phyloP scores from a whole-genome alignment of 352 stramenopile species.

The Globisporangium nodosum region DNA sequence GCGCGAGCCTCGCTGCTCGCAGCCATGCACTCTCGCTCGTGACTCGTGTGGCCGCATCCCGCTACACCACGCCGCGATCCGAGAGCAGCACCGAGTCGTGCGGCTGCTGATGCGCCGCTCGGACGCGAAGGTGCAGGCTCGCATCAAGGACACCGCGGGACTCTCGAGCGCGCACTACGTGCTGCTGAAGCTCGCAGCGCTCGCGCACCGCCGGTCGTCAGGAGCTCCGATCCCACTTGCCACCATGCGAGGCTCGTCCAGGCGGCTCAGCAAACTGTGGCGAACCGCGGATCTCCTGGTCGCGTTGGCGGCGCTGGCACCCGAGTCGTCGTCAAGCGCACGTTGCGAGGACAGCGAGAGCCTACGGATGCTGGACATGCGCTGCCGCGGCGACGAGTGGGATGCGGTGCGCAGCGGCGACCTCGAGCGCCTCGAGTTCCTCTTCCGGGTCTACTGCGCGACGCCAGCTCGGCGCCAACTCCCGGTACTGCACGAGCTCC shows the following conservation, averaged over 20 bases:
- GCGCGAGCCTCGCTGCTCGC: background rate
- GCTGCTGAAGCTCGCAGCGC: conserved; percentile 33
- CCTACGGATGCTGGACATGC: conserved; percentile 22
- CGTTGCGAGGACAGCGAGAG: background rate
- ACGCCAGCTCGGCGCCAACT: background rate
- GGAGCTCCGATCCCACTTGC: background rate
- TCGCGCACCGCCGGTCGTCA: conserved; percentile 12
- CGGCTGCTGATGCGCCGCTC: conserved; percentile 24
- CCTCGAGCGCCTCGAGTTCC: conserved; percentile 26
- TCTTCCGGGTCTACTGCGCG: conserved; percentile 22
- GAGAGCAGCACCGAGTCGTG: conserved; percentile 25
- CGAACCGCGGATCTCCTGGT: conserved; percentile 2
- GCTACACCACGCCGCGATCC: conserved; percentile 50
- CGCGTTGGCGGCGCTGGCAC: background rate
- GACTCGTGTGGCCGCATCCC: conserved; percentile 35
- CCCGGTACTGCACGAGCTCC: conserved; percentile 20
- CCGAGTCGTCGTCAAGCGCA: background rate
- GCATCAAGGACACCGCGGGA: conserved; percentile 29
- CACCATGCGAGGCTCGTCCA: conserved; percentile 14
- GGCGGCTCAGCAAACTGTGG: conserved; percentile 20
- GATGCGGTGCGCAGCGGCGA: conserved; percentile 37
- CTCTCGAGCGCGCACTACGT: conserved; percentile 38
- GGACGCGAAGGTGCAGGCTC: conserved; percentile 37
- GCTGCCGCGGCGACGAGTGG: conserved; percentile 43
- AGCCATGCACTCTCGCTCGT: conserved; percentile 22